Base-by-base conservation (phyloP, 352 stramenopile species). In the Pythium aphanidermatum region DNA sequence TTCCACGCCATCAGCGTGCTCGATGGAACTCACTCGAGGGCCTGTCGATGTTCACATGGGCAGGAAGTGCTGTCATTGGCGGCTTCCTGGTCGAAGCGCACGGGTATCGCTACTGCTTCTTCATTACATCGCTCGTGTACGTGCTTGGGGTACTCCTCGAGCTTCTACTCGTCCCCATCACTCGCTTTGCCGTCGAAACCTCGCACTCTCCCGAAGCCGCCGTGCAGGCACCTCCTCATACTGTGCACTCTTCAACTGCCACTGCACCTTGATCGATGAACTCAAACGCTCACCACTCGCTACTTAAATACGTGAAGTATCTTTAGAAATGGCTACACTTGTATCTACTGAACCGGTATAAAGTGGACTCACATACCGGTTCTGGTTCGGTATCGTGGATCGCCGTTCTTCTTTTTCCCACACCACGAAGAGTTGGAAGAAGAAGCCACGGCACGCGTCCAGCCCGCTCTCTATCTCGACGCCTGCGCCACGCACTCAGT, bases 1-100 rank as follows among this genome's bases (percentile, higher is more conserved):
- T 91, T 20, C 65, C 73, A 2, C 74, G 70, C 30, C 46, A 60
- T 7, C 51, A 80, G 32, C 75, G 78, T 19, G 78, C 71, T 6
- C 69, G 72, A 1, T 91, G 78, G 78, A 87, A 82, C 33, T 75
- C 76, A 17, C 59, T 89, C 12, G 72, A 89, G 36, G 70, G 70
- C 8, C 48, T 92, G 33, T 74, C 76, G 2, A 63, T 66, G 41
- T 77, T 83, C 25, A 70, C 70, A 10, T 89, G 66, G 66, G 47
- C 70, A 2, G 76, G 76, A 23, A 89, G 76, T 50, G 70, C 79
- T 9, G 61, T 88, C 9, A 58, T 89, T n/a, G 76, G 79, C 0
- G 74, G 66, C 0, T 63, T 79, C 12, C 42, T 89, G 8, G 56
- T 86, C 12, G 76, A 86, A 7, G 47, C 55, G 0, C 62, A 83